phyloP scores from a whole-genome alignment of 176 grass and related monocot genomes.

The Rhipidocladum racemiflorum region DNA sequence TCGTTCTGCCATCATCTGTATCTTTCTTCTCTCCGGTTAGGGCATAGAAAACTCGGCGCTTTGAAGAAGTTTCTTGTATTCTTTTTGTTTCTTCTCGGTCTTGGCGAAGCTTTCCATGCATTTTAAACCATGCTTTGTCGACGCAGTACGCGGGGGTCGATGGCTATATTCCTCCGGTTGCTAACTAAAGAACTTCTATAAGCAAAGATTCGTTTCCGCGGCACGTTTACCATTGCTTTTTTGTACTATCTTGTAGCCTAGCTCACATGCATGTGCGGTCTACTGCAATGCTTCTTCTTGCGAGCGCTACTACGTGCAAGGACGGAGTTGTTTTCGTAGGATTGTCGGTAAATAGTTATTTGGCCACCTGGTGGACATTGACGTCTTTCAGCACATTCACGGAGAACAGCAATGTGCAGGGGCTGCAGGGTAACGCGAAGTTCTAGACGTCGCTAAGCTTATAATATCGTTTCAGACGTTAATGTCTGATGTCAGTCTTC shows the following conservation, averaged over 20 bases:
- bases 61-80: slow-evolving; percentile 58
- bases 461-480: slow-evolving; percentile 65
- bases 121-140: slow-evolving; percentile 41
- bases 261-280: slow-evolving; percentile 42
- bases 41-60: slow-evolving; percentile 33
- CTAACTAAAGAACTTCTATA: slow-evolving; percentile 27
- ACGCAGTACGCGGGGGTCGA: slow-evolving; percentile 42
- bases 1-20: not conserved
- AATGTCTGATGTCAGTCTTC: slow-evolving; percentile 47
- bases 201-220: slow-evolving; percentile 42
- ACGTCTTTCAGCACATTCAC: slow-evolving; percentile 24
- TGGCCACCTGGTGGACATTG: slow-evolving; percentile 20
- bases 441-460: slow-evolving; percentile 48
- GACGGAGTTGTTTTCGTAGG: not conserved
- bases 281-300: slow-evolving; percentile 41
- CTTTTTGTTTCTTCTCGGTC: slow-evolving; percentile 69
- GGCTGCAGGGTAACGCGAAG: slow-evolving; percentile 37
- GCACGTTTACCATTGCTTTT: slow-evolving; percentile 47
- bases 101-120: slow-evolving; percentile 35
- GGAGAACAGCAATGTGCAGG: slow-evolving; percentile 45
- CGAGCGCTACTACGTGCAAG: not conserved
- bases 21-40: not conserved
- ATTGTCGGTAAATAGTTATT: not conserved
- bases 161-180: slow-evolving; percentile 42
- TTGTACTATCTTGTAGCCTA: slow-evolving; percentile 39